Conservation (phyloP, 2,329 filamentous ascomycete genomes). For the Clarireedia homoeocarpa region DNA sequence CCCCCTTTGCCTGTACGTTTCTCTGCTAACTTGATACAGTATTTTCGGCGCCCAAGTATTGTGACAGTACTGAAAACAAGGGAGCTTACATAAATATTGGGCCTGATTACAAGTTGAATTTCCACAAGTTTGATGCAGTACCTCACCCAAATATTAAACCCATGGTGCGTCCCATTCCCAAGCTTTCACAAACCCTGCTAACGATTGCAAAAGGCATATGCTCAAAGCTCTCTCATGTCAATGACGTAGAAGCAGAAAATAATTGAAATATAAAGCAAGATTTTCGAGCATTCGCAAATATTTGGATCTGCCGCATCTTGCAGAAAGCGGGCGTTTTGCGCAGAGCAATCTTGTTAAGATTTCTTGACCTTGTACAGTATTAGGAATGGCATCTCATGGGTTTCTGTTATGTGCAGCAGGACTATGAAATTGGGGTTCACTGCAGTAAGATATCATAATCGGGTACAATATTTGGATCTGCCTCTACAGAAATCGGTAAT, state of each 20-base stretch:
- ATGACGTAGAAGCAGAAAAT: constrained; percentile 17
- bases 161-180: constrained; percentile 51
- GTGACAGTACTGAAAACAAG: constrained; percentile 95
- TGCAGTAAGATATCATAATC: too few relatives aligned
- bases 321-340: not conserved
- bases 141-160: constrained; percentile 93
- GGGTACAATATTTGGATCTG: too few relatives aligned
- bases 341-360: not conserved
- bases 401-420: not conserved
- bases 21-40: constrained; percentile 40
- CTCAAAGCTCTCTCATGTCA: constrained; percentile 72
- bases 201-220: constrained; percentile 57
- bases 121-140: constrained; percentile 91
- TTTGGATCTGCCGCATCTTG: constrained; percentile 6
- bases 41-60: constrained; percentile 96
- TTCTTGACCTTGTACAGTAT: constrained; percentile 5
- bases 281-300: not conserved
- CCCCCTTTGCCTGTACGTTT: not conserved
- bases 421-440: too few relatives aligned
- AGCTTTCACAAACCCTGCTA: not conserved
- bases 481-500: too few relatives aligned
- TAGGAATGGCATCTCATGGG: not conserved
- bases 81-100: constrained; percentile 98
- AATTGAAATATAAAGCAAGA: not conserved
- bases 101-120: constrained; percentile 83